A percentile compares a stretch with the other conserved stretches of the same genome.
These are phyloP conservation scores for Angomonas deanei DNA, from an alignment of 208 protist genomes.

Conservation along the genomic window DNA sequence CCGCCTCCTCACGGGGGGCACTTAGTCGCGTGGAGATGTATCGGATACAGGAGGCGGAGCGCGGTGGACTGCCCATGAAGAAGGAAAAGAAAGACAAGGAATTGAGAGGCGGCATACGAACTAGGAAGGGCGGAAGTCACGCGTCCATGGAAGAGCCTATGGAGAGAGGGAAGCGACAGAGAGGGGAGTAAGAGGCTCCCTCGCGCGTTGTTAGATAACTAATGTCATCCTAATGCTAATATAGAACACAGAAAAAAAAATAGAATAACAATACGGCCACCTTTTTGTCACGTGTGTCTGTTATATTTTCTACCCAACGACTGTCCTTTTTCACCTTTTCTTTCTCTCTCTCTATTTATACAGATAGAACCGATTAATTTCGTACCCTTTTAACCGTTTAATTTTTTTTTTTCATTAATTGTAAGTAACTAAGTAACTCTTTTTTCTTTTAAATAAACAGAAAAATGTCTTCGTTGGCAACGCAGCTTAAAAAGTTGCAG, in stretches of 20 bases:
- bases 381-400: neutral
- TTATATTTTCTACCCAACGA: neutral
- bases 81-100: neutral
- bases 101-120: neutral
- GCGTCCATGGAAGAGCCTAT: slow-evolving; percentile 1
- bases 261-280: neutral
- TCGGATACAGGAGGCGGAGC: slow-evolving; percentile 21
- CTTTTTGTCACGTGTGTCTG: neutral
- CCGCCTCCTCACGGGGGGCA: slow-evolving; percentile 64
- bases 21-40: slow-evolving; percentile 60
- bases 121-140: slow-evolving; percentile 5
- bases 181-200: neutral
- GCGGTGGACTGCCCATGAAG: neutral
- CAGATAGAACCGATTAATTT: neutral
- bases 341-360: slow-evolving; percentile 6
- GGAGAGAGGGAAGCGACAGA: neutral
- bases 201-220: too few relatives aligned
- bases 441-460: neutral
- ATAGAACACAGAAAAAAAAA: neutral
- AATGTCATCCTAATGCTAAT: too few relatives aligned
- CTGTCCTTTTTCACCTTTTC: slow-evolving; percentile 1
- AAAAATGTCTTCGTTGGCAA: slow-evolving; percentile 69
- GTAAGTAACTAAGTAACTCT: neutral
- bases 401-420: slow-evolving; percentile 1
- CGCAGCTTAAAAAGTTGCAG: slow-evolving; percentile 74